Base-by-base conservation (phyloP, 2,329 filamentous ascomycete species). In the Massarina eburnea region DNA sequence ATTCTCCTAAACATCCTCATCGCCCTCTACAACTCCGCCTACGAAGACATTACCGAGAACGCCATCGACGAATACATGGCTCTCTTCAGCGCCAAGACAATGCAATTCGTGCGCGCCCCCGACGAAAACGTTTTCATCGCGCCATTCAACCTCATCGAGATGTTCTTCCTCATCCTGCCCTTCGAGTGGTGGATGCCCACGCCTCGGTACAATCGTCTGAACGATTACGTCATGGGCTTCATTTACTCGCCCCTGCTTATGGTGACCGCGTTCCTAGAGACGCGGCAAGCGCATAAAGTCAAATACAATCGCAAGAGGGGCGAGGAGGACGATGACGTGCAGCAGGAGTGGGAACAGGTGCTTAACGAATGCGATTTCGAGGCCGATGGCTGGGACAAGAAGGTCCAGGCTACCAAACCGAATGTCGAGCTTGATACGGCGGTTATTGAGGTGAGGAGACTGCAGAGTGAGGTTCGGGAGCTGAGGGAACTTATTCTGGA, bases 51-150 rank as follows among this genome's bases (percentile, higher is more conserved):
- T 48, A 95, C 91, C 60, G 85, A 88, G 36, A 88, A 99, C 64
- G 91, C 94, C 4, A 87, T 90, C 55, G 94, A 99, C 69, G 94
- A 99, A 70, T 99, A 91, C 71, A 85, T 99, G 67, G 92, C 91
- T 0, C 81, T 97, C 3, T 96, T 96, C 71, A 81, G 89, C 0
- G 88, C 95, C 57, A 96, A 96, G 72, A 96, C 94, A 0, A 89
- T 97, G 80, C 91, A 95, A 62, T 99, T 96, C 62, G 89, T 97
- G 15, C 89, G 94, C 39, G 94, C 94, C 0, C 94, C 94, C 0
- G 94, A 99, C 60, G 94, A 99, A 70, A 99, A 99, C 58, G 94
- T 99, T 44, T 99, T 94, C 72, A 96, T 99, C 61, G 85, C 94
- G 0, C 94, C 94, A 0, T 88, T 99, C 72, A 99, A 99, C 68